A percentile compares a stretch with the other conserved stretches of the same genome.
These are phyloP conservation scores for Mycocentrospora acerina DNA, from an alignment of 2,329 filamentous ascomycete species.

Conservation along the genomic window DNA sequence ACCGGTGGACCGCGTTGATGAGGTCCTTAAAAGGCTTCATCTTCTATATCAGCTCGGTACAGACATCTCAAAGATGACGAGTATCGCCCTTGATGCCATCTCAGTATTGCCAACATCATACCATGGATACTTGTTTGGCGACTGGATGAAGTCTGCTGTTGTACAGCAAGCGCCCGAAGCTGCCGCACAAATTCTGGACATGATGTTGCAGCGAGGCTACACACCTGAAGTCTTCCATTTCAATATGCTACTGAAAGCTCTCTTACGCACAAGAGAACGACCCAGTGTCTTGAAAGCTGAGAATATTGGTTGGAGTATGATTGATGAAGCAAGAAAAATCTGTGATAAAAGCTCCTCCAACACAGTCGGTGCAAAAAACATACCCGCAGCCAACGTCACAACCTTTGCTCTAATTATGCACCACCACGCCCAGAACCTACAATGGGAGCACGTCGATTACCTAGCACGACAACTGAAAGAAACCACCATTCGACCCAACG, in stretches of 20 bases:
- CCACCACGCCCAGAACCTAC: constrained; percentile 27
- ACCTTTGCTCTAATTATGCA: constrained; percentile 38
- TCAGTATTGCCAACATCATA: constrained; percentile 53
- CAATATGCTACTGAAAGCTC: constrained; percentile 79
- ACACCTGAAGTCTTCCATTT: constrained; percentile 72
- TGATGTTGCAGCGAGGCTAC: constrained; percentile 72
- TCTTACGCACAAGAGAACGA: constrained; percentile 56
- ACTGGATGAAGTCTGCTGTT: constrained; percentile 85
- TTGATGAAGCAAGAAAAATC: constrained; percentile 21
- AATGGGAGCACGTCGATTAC: constrained; percentile 41
- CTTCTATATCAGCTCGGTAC: constrained; percentile 31
- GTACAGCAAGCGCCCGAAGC: constrained; percentile 62
- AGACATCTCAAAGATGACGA: constrained; percentile 31
- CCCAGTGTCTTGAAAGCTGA: constrained; percentile 32
- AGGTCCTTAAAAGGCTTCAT: constrained; percentile 28
- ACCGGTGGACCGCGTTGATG: constrained; percentile 21
- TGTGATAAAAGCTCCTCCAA: not conserved
- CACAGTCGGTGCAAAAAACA: constrained; percentile 4
- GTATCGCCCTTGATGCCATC: constrained; percentile 44
- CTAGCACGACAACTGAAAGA: constrained; percentile 28
- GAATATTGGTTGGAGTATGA: constrained; percentile 40
- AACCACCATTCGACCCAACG: constrained; percentile 21
- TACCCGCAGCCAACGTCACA: constrained; percentile 29
- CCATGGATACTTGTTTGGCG: constrained; percentile 83
- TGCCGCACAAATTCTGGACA: constrained; percentile 69